Conservation (phyloP, 2,329 filamentous ascomycete species). For the Pseudocercospora musae region DNA sequence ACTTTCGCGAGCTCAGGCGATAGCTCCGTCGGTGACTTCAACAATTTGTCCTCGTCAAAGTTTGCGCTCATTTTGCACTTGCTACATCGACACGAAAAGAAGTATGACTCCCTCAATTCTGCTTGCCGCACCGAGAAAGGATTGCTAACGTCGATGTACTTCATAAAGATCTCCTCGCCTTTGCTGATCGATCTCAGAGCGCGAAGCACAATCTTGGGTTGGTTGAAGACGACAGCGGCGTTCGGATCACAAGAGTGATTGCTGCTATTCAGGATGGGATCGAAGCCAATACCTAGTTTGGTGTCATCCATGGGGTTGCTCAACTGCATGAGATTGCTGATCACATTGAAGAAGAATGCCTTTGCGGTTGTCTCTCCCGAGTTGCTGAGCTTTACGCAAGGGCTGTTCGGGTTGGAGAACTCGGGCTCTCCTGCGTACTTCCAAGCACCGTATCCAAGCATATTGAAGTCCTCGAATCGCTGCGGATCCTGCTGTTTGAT, state of each 20-base stretch:
- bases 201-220: constrained; percentile 49
- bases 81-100: constrained; percentile 56
- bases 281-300: constrained; percentile 57
- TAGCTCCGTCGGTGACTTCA: constrained; percentile 31
- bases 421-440: constrained; percentile 46
- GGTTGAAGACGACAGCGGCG: constrained; percentile 56
- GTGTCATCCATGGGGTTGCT: constrained; percentile 53
- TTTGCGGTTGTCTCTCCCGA: constrained; percentile 3
- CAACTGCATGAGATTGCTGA: constrained; percentile 58
- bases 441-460: constrained; percentile 54
- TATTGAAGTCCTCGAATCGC: constrained; percentile 48
- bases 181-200: constrained; percentile 52
- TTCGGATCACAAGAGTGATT: constrained; percentile 65
- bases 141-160: constrained; percentile 59
- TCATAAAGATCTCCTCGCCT: constrained; percentile 58
- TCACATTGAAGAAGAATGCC: constrained; percentile 41
- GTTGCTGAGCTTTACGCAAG: neutral
- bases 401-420: constrained; percentile 1
- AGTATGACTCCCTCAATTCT: constrained; percentile 55
- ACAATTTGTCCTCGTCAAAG: constrained; percentile 43
- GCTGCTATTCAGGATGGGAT: constrained; percentile 52
- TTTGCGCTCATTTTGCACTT: constrained; percentile 46
- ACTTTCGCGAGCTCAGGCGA: constrained; percentile 20
- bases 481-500: constrained; percentile 42
- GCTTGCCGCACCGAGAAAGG: constrained; percentile 50